These are phyloP conservation scores for Apophysomyces variabilis DNA, from an alignment of 371 early-diverging fungal species.

Conservation along the genomic window DNA sequence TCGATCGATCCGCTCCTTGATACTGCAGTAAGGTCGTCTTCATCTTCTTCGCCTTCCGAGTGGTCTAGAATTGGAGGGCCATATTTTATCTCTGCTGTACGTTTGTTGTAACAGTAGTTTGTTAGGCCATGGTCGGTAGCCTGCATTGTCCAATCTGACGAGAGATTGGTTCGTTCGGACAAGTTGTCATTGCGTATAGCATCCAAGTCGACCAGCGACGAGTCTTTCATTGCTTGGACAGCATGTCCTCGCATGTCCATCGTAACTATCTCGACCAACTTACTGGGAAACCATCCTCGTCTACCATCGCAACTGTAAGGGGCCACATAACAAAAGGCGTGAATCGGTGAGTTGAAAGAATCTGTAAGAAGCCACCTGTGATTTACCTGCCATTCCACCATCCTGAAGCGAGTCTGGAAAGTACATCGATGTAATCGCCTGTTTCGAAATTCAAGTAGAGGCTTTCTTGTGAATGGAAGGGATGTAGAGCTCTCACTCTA, in stretches of 20 bases:
- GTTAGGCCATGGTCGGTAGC: slow-evolving; percentile 45
- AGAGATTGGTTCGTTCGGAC: background rate
- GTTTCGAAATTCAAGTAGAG: slow-evolving; percentile 75
- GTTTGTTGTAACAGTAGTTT: slow-evolving; percentile 42
- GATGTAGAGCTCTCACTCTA: slow-evolving; percentile 70
- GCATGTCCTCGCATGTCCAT: background rate
- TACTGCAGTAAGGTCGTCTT: background rate
- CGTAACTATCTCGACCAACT: slow-evolving; percentile 67
- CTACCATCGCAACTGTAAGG: slow-evolving; percentile 51
- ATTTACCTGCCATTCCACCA: slow-evolving; percentile 89
- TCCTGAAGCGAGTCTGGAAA: slow-evolving; percentile 81
- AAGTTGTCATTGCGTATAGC: background rate
- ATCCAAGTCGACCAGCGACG: background rate
- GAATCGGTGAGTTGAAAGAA: too few relatives aligned
- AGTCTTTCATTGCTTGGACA: slow-evolving; percentile 13
- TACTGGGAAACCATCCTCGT: slow-evolving; percentile 90
- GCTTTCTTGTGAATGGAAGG: slow-evolving; percentile 73
- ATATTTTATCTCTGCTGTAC: slow-evolving; percentile 20
- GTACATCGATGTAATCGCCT: slow-evolving; percentile 84
- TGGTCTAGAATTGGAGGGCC: background rate
- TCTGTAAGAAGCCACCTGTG: background rate
- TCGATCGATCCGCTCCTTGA: background rate
- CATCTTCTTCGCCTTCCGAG: background rate
- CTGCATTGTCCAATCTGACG: slow-evolving; percentile 43
- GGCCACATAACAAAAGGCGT: too few relatives aligned